Evolutionary conservation across 495 filamentous ascomycete species (phyloP), one percentile per base, ranked within the genome.

Genomic region (Penicillium desertorum): DNA sequence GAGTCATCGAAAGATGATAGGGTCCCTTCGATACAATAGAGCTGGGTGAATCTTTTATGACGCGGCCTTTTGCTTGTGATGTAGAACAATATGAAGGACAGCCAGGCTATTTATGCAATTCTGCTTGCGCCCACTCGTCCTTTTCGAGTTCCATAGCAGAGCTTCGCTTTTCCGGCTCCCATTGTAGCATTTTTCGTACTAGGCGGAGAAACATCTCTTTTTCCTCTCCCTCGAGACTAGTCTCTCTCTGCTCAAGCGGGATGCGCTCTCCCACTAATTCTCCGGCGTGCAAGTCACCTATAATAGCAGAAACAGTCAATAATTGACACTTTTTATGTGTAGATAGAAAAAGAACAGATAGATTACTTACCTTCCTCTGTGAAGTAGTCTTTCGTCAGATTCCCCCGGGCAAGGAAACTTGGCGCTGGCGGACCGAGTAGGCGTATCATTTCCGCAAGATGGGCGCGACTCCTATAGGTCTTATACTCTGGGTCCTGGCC

Each of bases 381-480:
- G 48, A 61, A 65, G 54, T 62, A 65, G 17, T 59, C 62, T 0
- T 32, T 14, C 29, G 46, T 71, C 20, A 47, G 19, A 17, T 53
- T 45, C 37, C 74, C 67, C 19, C 50, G 58, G 10, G 66, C 47
- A 48, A 79, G 54, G 2, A 80, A 54, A 17, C 66, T 64, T 8
- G 50, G 44, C 1, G 76, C 72, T 5, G 76, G 77, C 2, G 63
- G 74, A 8, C 79, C 78, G 14, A 81, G 65, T 14, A 81, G 56
- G 2, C 61, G 51, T 57, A 76, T 68, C 17, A 81, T 71, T 37
- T 75, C 71, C 16, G 70, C 66, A 2, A 79, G 67, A 64, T 77
- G 77, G 3, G 76, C 68, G 4, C 71, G 71, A 52, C 66, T 75
- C 2, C 65, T 56, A 29, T 78, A 79, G 2, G 39, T 62, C 41